Base-by-base conservation (phyloP, 129 eudicot species). In the Chrysanthemum lavandulifolium region DNA sequence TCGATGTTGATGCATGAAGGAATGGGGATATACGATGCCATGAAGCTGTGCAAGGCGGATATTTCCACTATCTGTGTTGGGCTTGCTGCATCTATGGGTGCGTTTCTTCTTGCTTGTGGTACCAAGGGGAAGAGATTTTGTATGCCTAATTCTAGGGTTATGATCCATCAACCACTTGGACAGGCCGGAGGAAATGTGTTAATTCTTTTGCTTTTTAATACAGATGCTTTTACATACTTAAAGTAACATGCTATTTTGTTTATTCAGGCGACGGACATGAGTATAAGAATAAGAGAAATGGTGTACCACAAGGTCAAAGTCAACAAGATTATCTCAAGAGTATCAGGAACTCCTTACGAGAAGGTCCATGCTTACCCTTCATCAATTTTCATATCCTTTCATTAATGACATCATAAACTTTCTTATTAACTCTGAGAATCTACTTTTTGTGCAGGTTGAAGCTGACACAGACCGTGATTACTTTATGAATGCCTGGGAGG, bases 11-110 rank as follows among this genome's bases (percentile, higher is more conserved):
- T 76, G 67, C 72, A 52, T 75, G 70, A 73, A 95, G 99, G 96
- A 62, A 83, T 95, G 97, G 97, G 96, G 61, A 95, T 95, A 57
- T 90, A 95, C 53, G 99, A 95, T 82, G 96, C 97, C 33, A 95
- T 95, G 96, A 95, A 90, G 81, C 51, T 84, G 78, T 90, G 97
- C 86, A 88, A 90, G 82, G 97, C 99, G 11, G 99, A 95, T 82
- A 80, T 95, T 62, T 95, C 99, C 47, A 95, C 99, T 19, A 84
- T 86, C 58, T 88, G 96, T 68, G 67, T 90, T 68, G 99, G 99
- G 21, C 75, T 95, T 14, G 99, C 99, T 53, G 97, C 97, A 80
- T 90, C 99, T 25, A 95, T 95, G 99, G 99, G 97, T 51, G 99
- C 99, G 15, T 95, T 95, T 75, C 82, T 95, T 68, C 96, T 95